Base-by-base conservation (phyloP, 805 yeast species). In the Kodamaea kakaduensis region DNA sequence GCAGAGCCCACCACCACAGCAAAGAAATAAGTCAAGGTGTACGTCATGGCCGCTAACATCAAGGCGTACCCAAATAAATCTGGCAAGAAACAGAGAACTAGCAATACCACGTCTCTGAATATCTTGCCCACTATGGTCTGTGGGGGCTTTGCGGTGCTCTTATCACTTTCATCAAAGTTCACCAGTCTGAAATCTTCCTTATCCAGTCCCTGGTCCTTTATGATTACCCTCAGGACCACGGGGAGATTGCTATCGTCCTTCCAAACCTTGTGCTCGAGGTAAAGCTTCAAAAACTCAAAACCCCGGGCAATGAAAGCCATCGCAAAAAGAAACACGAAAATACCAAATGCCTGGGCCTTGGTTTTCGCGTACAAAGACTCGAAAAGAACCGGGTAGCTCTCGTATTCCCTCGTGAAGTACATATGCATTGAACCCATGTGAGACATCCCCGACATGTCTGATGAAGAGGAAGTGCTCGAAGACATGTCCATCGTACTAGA, bases 21-120 rank as follows among this genome's bases (percentile, higher is more conserved):
- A 58, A 84, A 84, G 56, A 84, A 80, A 46, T 84, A 84, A 0
- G 77, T 59, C 30, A 81, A 46, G 6, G 81, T 71, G 52, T 67
- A 83, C 25, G 82, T 67, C 94, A 84, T 84, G 5, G 83, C 82
- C 10, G 78, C 88, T 61, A 84, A 69, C 94, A 84, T 84, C 48
- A 84, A 58, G 22, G 81, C 81, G 51, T 78, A 84, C 9, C 83
- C 80, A 32, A 84, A 52, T 69, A 82, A 64, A 14, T 84, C 81
- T 3, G 84, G 74, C 12, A 76, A 52, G 43, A 84, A 78, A 8
- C 78, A 70, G 16, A 84, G 44, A 0, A 70, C 22, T 12, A 80
- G 57, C 47, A 90, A 65, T 5, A 81, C 64, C 3, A 70, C 30
- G 58, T 84, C 87, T 52, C 79, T 65, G 24, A 60, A 48, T 5